Conservation (phyloP, 179 eudicot genomes). For the Beta macrorhiza region DNA sequence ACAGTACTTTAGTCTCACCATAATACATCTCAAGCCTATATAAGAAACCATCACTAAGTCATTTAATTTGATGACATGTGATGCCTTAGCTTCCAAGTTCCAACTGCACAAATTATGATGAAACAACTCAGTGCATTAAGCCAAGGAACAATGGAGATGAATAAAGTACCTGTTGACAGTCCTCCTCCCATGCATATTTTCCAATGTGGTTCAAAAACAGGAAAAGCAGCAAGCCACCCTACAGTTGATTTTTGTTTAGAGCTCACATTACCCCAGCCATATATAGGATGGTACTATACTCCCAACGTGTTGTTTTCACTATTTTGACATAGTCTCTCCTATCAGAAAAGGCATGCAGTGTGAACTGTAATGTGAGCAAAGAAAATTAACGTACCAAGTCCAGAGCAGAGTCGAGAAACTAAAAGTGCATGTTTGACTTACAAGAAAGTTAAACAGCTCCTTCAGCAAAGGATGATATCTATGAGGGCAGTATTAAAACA, state of each 20-base stretch:
- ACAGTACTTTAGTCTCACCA: background rate
- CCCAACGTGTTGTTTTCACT: constrained; percentile 90
- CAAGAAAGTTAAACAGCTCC: background rate
- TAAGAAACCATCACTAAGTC: background rate
- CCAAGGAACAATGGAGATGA: background rate
- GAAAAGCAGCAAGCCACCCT: constrained; percentile 98
- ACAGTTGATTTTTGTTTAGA: constrained; percentile 94
- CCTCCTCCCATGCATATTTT: constrained; percentile 98
- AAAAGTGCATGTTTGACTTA: background rate
- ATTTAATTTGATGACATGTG: background rate
- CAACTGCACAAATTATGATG: background rate
- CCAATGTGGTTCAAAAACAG: constrained; percentile 99
- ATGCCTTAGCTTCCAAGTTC: background rate
- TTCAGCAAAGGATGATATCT: background rate
- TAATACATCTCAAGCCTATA: constrained; percentile 1
- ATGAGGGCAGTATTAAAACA: background rate
- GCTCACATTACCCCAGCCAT: constrained; percentile 92
- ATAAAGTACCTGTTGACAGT: constrained; percentile 74
- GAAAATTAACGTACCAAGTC: background rate
- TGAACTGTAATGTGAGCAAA: constrained; percentile 5
- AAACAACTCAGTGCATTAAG: background rate
- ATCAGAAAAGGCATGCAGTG: constrained; percentile 29
- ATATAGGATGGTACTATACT: constrained; percentile 84
- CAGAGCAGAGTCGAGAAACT: background rate
- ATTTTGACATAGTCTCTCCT: constrained; percentile 74